Percentiles rank a stretch among this genome's conserved stretches.
phyloP scores from a whole-genome alignment of 2,329 filamentous ascomycete species.

The Microcyclospora tardicrescens region DNA sequence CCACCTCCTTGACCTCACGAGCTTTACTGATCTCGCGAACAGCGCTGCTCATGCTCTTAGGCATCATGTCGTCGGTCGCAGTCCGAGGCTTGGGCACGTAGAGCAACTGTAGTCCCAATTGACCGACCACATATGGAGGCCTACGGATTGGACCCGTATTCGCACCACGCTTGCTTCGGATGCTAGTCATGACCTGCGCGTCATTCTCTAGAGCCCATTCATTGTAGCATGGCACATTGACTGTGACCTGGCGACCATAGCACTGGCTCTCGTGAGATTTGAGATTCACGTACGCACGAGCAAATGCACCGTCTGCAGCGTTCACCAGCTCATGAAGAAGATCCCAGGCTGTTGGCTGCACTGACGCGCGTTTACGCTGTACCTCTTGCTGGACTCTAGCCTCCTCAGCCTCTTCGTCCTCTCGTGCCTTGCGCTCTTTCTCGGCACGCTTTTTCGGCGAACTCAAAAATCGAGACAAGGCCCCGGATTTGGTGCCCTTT shows the following conservation, averaged over 20 bases:
- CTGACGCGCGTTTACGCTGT: conserved; percentile 41
- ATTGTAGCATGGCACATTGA: conserved; percentile 92
- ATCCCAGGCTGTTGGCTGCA: conserved; percentile 67
- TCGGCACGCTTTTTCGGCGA: conserved; percentile 97
- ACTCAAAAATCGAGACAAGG: conserved; percentile 83
- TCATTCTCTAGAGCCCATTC: conserved; percentile 91
- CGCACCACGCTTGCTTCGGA: conserved; percentile 65
- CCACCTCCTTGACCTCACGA: conserved; percentile 61
- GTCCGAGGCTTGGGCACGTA: conserved; percentile 90
- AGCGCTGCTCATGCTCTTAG: conserved; percentile 97
- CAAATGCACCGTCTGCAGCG: conserved; percentile 85
- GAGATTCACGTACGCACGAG: conserved; percentile 80
- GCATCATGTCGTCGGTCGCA: conserved; percentile 85
- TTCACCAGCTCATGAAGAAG: conserved; percentile 72
- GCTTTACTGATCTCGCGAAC: conserved; percentile 87
- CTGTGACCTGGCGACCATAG: conserved; percentile 75
- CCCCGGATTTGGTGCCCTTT: conserved; percentile 63
- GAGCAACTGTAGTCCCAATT: conserved; percentile 82
- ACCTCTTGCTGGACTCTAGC: conserved; percentile 30
- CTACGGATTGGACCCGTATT: conserved; percentile 52
- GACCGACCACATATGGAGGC: conserved; percentile 93
- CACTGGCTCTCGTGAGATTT: conserved; percentile 83
- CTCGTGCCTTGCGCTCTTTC: conserved; percentile 68
- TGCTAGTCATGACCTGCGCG: conserved; percentile 59
- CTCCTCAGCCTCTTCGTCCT: conserved; percentile 57